These are phyloP conservation scores for Melaleuca alternifolia DNA, from an alignment of 345 rosid species.

Conservation along the genomic window DNA sequence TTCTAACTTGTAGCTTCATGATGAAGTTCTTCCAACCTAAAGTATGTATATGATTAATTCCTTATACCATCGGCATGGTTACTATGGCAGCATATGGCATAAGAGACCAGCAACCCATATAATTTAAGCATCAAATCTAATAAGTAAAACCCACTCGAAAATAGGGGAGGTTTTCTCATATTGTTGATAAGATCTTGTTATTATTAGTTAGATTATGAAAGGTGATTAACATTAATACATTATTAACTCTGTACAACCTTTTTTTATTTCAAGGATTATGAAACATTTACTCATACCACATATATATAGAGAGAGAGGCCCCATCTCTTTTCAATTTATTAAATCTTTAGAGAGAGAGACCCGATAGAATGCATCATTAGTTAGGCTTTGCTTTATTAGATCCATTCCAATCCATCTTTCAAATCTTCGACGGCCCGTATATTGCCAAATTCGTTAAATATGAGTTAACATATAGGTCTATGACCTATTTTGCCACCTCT, in stretches of 20 bases:
- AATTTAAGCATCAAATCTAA: background rate
- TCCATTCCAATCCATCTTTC: background rate
- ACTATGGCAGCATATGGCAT: accelerated
- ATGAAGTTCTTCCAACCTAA: background rate
- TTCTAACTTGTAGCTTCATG: background rate
- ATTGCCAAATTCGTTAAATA: background rate
- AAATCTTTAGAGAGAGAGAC: background rate
- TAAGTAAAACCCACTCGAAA: background rate
- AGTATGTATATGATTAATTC: background rate
- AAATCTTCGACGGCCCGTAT: background rate
- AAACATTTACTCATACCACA: too few relatives aligned
- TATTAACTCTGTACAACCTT: background rate
- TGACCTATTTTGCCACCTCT: background rate
- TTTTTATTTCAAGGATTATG: background rate
- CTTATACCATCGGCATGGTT: background rate
- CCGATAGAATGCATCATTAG: background rate
- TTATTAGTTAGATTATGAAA: too few relatives aligned
- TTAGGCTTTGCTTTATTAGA: background rate
- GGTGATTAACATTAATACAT: too few relatives aligned
- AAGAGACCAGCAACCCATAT: too few relatives aligned
- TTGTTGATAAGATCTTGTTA: background rate
- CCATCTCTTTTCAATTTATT: too few relatives aligned
- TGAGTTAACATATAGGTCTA: background rate
- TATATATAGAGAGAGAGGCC: too few relatives aligned
- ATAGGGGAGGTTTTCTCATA: background rate